These are phyloP conservation scores for Neurospora sublineolata DNA, from an alignment of 495 filamentous ascomycete genomes.

Conservation along the genomic window DNA sequence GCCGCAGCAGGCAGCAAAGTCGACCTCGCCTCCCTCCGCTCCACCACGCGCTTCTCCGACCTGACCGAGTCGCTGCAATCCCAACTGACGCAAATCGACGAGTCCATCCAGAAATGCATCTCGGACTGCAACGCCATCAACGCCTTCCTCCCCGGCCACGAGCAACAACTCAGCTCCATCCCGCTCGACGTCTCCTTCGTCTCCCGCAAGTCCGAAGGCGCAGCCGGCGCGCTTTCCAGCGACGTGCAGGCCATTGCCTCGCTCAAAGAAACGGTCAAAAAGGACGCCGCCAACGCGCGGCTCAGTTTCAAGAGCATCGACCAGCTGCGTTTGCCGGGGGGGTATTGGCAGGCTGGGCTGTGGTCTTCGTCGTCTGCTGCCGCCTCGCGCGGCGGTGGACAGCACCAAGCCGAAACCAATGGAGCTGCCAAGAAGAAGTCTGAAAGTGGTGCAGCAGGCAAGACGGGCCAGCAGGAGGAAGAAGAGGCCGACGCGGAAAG, in stretches of 20 bases:
- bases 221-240: slow-evolving; percentile 58
- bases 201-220: slow-evolving; percentile 55
- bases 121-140: slow-evolving; percentile 41
- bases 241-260: slow-evolving; percentile 62
- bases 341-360: slow-evolving; percentile 53
- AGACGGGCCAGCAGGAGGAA: slow-evolving; percentile 4
- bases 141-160: slow-evolving; percentile 54
- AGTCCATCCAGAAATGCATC: slow-evolving; percentile 59
- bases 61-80: slow-evolving; percentile 60
- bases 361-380: slow-evolving; percentile 29
- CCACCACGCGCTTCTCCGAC: slow-evolving; percentile 84
- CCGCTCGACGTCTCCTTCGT: slow-evolving; percentile 67
- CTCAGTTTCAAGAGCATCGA: slow-evolving; percentile 66
- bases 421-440: not conserved
- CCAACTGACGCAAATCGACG: slow-evolving; percentile 62
- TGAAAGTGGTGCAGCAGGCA: not conserved
- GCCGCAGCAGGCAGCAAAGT: slow-evolving; percentile 62
- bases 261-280: slow-evolving; percentile 49
- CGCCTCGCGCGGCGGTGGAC: slow-evolving; percentile 4
- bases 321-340: slow-evolving; percentile 61
- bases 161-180: slow-evolving; percentile 50
- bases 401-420: slow-evolving; percentile 17
- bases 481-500: slow-evolving; percentile 44
- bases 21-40: slow-evolving; percentile 60
- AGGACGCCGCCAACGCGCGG: slow-evolving; percentile 59